These are phyloP conservation scores for Apiotrichum veenhuisii DNA, from an alignment of 1,284 basidiomycete genomes.

Conservation along the genomic window DNA sequence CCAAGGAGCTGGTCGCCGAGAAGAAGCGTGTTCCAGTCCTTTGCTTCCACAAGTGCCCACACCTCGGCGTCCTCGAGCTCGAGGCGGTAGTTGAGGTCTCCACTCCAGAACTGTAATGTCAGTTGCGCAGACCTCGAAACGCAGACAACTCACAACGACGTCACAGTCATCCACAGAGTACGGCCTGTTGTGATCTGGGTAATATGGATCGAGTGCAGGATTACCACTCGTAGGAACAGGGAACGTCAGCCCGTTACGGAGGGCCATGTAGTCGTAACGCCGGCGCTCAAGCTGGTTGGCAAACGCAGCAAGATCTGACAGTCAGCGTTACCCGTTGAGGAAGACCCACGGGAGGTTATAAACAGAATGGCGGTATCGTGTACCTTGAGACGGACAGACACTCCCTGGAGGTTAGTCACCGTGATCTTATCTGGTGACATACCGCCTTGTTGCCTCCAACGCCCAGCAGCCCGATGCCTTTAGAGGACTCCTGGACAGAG, in stretches of 20 bases:
- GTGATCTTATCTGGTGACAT: background rate
- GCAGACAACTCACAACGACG: constrained; percentile 24
- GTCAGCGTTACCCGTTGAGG: constrained; percentile 12
- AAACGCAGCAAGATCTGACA: constrained; percentile 56
- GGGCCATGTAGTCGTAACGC: constrained; percentile 38
- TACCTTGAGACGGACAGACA: constrained; percentile 46
- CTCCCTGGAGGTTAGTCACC: constrained; percentile 16
- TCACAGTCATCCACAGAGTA: constrained; percentile 33
- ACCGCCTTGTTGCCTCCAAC: constrained; percentile 41
- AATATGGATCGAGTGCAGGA: constrained; percentile 37
- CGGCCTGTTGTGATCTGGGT: constrained; percentile 20
- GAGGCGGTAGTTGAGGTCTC: constrained; percentile 44
- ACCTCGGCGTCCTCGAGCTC: constrained; percentile 35
- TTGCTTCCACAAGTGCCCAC: constrained; percentile 25
- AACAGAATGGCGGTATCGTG: constrained; percentile 53
- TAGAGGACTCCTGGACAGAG: constrained; percentile 30
- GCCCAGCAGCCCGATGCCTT: constrained; percentile 41
- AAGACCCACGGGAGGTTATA: constrained; percentile 56
- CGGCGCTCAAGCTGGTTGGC: constrained; percentile 54
- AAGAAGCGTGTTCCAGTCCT: constrained; percentile 32
- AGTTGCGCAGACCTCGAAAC: background rate
- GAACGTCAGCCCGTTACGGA: constrained; percentile 30
- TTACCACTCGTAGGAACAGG: constrained; percentile 18
- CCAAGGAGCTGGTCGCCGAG: constrained; percentile 36
- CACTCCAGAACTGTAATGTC: constrained; percentile 41